A percentile compares a stretch with the other conserved stretches of the same genome.
Evolutionary conservation across 108 stramenopile genomes (phyloP).

Genomic region (Cyclotella kingstonii): DNA sequence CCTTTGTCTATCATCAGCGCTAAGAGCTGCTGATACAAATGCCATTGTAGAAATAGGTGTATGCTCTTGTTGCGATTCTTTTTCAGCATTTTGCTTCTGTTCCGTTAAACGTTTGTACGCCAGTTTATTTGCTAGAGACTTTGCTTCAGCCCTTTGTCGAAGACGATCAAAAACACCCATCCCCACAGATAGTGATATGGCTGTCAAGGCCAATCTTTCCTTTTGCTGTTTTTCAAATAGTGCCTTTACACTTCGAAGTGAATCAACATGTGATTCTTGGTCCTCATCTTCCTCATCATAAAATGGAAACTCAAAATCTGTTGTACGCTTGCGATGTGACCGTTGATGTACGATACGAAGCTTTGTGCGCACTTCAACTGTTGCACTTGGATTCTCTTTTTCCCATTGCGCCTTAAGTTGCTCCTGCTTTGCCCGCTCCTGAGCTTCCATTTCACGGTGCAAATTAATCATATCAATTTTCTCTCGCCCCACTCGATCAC

Average conservation of each 20-base stretch:
- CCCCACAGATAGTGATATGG: constrained; percentile 42
- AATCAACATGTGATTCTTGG: constrained; percentile 68
- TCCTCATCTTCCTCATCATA: constrained; percentile 81
- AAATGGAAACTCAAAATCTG: constrained; percentile 83
- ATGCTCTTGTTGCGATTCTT: not conserved
- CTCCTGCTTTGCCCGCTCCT: constrained; percentile 72
- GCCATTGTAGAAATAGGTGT: not conserved
- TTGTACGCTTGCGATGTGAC: constrained; percentile 41
- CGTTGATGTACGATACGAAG: constrained; percentile 21
- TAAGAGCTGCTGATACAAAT: constrained; percentile 1
- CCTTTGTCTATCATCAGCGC: constrained; percentile 1
- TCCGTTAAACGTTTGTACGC: constrained; percentile 22
- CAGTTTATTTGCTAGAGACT: constrained; percentile 31
- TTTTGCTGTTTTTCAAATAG: constrained; percentile 70
- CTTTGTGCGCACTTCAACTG: constrained; percentile 32
- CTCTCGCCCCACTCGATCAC: constrained; percentile 75
- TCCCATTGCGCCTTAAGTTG: constrained; percentile 63
- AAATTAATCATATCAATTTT: constrained; percentile 70
- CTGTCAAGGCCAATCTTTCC: constrained; percentile 50
- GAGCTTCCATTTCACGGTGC: constrained; percentile 76
- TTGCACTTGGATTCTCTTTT: constrained; percentile 41
- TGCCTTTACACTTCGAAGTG: constrained; percentile 63
- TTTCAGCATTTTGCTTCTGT: constrained; percentile 17
- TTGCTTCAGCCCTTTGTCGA: constrained; percentile 33
- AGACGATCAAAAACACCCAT: constrained; percentile 28